Base-by-base conservation (phyloP, 2,329 filamentous ascomycete species). In the Cercospora brassicicola region DNA sequence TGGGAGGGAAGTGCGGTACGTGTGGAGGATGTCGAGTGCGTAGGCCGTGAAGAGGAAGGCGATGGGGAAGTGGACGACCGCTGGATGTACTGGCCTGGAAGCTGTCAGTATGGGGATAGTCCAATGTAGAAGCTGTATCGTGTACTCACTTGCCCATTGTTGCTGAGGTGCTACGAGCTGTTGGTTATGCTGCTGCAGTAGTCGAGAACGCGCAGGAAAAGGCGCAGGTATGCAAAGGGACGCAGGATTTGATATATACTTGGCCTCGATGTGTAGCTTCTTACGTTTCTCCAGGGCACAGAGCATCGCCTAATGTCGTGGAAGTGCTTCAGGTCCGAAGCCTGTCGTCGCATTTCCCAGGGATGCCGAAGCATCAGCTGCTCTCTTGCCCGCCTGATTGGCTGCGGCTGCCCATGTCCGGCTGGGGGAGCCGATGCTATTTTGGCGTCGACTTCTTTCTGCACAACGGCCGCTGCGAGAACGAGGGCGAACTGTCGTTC, bases 1-100 rank as follows among this genome's bases (percentile, higher is more conserved):
- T 48, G 78, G 77, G 42, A 79, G 74, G 66, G 67, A 69, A n/a
- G 77, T 73, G 18, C 77, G 75, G 65, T 75, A 74, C 73, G 80
- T 76, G 65, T 69, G 61, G 18, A 81, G 71, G 33, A 78, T 76
- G 72, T 84, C 82, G 67, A 84, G 79, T 53, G 68, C 78, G 60
- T 79, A 81, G 39, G 80, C 78, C 13, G 83, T 75, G 53, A 77
- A 72, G 67, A 82, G 78, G 75, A 83, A 83, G 65, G 82, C 78
- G 63, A 84, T 78, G 20, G 83, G 82, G 73, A 82, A 83, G 75
- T 84, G 83, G 55, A 84, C 81, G 10, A 79, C 76, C 28, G 82
- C 81, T 59, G 82, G 82, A 72, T 84, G 82, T 51, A 77, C 74
- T 63, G 83, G 82, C 71, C 82, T 81, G 67, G 15, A 5, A 13